Evolutionary conservation across 805 yeast species (phyloP), one percentile per base, ranked within the genome.

Genomic region (Candida manassasensis): DNA sequence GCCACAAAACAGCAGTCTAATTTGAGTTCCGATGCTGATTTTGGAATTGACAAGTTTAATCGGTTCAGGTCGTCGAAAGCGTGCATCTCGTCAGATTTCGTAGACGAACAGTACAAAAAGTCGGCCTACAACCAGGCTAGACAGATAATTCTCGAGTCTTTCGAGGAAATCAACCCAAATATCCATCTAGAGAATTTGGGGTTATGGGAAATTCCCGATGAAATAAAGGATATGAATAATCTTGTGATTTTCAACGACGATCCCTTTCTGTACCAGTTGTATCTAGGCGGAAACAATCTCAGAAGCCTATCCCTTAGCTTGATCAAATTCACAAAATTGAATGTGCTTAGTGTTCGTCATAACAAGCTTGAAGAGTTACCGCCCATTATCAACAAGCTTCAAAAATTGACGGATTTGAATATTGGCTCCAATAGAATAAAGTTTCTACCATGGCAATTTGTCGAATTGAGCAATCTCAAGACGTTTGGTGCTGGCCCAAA

Each of bases 401-500:
- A 31, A 30, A 60, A 64, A 37, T 55, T 79, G 39, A 65, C 67
- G n/a, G 74, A 75, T 32, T 52, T 79, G 27, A 69, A 76, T n/a
- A 43, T 78, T 7, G 71, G 73, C 5, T 60, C 70, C 15, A 79
- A 79, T 47, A 64, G 72, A 37, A 48, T 79, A 25, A 65, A 63
- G 34, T 71, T 61, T 36, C 51, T 78, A 13, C 84, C 84, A 0
- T 69, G 65, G 40, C 74, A 74, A 40, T 69, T 78, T 5, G 51
- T 79, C n/a, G 56, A 66, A 4, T 53, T 79, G 10, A 56, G 65
- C 1, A 47, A 57, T 3, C 48, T 79, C 21, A 53, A 57, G 13
- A 64, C 67, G 1, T 55, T 79, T n/a, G 57, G 73, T 10, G 71
- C 80, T 0, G 71, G 81, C 19, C 83, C 83, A 1, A 78, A 78